Evolutionary conservation across 2,329 filamentous ascomycete genomes (phyloP), one percentile per base, ranked within the genome.

Genomic region (Plenodomus biglobosus): DNA sequence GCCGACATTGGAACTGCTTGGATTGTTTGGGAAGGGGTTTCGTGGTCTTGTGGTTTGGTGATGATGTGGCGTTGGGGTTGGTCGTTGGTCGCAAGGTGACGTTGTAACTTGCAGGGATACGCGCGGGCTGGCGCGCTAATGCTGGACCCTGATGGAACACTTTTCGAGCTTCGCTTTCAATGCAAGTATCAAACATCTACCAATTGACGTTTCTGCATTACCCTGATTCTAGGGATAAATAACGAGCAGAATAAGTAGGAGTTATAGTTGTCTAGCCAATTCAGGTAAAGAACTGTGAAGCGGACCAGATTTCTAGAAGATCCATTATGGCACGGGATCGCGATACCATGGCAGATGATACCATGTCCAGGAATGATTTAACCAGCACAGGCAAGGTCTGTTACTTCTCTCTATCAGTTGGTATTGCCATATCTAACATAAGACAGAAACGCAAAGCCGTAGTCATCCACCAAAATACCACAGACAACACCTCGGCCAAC

Each of bases 381-480:
- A 32, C 27, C 11, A 32, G 27, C 27, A 11, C 27, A 17, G 44
- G 37, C 37, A 61, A 61, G 43, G 59, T 55, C 4, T 18, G 46
- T 17, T 36, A 18, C 8, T 10, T 17, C 7, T 8, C 8, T 16
- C 1, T 1, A 15, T 1, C 8, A 7, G n/a, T 17, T 1, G 16
- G 4, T 3, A 11, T 1, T 27, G 15, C 15, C 6, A 10, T 27
- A 24, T 4, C 46, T 55, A 32, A 55, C 16, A 16, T 3, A 8
- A 7, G 4, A 19, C 22, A 63, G 62, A 65, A 63, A 38, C 55
- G 56, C 17, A 53, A 55, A 13, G 46, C 55, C 1, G 54, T 57
- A n/a, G 47, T 60, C 1, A 44, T 58, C 20, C 56, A 62, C 45
- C 53, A 63, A 19, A 53, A 42, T 36, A 40, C 43, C 48, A 10